Percentiles rank a stretch among this genome's conserved stretches.
These are phyloP conservation scores for Chaetomiaceae sp. DNA, from an alignment of 2,329 filamentous ascomycete species.

Conservation along the genomic window DNA sequence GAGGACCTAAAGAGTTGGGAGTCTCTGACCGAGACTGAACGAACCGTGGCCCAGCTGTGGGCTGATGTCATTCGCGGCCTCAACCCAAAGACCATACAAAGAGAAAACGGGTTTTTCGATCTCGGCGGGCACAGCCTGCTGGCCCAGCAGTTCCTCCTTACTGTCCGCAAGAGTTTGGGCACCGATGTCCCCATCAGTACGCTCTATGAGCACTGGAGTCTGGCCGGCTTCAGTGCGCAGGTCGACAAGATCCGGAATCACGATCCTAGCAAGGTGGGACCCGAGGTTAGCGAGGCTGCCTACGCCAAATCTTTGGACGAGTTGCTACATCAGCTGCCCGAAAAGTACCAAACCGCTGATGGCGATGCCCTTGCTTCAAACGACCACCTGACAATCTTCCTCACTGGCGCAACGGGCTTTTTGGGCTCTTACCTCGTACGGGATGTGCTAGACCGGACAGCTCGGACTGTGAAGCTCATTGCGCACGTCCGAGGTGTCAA, in stretches of 20 bases:
- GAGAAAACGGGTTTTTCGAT: constrained; percentile 67
- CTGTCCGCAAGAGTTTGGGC: constrained; percentile 44
- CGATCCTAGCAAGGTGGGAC: constrained; percentile 23
- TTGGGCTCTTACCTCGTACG: constrained; percentile 74
- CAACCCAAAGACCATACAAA: constrained; percentile 61
- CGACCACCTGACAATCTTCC: constrained; percentile 57
- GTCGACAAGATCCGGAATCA: constrained; percentile 41
- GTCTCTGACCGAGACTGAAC: constrained; percentile 53
- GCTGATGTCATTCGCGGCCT: constrained; percentile 63
- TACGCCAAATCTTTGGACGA: constrained; percentile 49
- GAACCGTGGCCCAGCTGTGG: constrained; percentile 68
- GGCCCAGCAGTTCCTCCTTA: constrained; percentile 74
- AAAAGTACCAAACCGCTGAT: constrained; percentile 34
- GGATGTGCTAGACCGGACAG: constrained; percentile 63
- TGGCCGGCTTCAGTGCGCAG: constrained; percentile 45
- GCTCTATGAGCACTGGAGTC: constrained; percentile 61
- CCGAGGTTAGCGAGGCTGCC: constrained; percentile 38
- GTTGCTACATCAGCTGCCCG: constrained; percentile 38
- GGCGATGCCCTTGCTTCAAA: constrained; percentile 26
- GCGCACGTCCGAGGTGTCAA: constrained; percentile 68
- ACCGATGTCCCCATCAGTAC: constrained; percentile 62
- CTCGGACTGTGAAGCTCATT: constrained; percentile 58
- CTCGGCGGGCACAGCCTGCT: constrained; percentile 76
- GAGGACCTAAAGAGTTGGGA: constrained; percentile 42
- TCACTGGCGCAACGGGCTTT: constrained; percentile 90